A percentile compares a stretch with the other conserved stretches of the same genome.
phyloP scores from a whole-genome alignment of 495 filamentous ascomycete genomes.

The Hypoxylon cercidicola region DNA sequence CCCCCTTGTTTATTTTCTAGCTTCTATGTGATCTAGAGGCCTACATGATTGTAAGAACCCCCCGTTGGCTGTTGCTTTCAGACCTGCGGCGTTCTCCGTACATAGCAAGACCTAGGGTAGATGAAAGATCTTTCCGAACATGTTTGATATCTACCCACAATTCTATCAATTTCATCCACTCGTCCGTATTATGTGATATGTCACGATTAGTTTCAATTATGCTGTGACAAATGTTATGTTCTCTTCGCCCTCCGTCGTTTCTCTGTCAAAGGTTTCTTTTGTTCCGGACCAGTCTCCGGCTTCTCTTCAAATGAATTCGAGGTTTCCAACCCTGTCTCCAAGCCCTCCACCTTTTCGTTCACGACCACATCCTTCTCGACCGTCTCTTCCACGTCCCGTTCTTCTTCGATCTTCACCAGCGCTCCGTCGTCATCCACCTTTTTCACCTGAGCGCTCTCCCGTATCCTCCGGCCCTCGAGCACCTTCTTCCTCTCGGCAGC shows the following conservation, averaged over 20 bases:
- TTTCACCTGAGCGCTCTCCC: constrained; percentile 40
- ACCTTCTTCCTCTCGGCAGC: constrained; percentile 70
- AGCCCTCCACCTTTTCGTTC: constrained; percentile 33
- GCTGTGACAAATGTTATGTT: neutral
- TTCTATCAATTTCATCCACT: neutral
- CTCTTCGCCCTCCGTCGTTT: constrained; percentile 20
- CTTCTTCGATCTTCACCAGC: constrained; percentile 39
- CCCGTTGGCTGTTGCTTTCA: neutral
- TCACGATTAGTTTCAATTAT: neutral
- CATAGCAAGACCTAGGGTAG: neutral
- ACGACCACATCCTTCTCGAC: constrained; percentile 48
- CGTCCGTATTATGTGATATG: constrained; percentile 15
- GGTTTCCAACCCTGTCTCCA: constrained; percentile 1
- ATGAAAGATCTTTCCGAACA: constrained; percentile 15
- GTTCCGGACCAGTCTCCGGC: constrained; percentile 8
- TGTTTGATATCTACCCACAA: constrained; percentile 22
- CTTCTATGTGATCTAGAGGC: constrained; percentile 18
- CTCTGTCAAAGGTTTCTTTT: constrained; percentile 4
- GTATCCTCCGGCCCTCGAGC: constrained; percentile 55
- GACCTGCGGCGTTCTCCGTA: neutral
- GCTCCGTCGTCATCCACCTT: constrained; percentile 36
- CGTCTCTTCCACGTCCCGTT: constrained; percentile 39
- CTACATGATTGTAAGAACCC: neutral
- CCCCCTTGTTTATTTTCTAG: neutral
- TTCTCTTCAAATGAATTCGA: neutral